Percentiles rank a stretch among this genome's conserved stretches.
These are phyloP conservation scores for Rhizopogon sp. DNA, from an alignment of 768 basidiomycete species.

Conservation along the genomic window DNA sequence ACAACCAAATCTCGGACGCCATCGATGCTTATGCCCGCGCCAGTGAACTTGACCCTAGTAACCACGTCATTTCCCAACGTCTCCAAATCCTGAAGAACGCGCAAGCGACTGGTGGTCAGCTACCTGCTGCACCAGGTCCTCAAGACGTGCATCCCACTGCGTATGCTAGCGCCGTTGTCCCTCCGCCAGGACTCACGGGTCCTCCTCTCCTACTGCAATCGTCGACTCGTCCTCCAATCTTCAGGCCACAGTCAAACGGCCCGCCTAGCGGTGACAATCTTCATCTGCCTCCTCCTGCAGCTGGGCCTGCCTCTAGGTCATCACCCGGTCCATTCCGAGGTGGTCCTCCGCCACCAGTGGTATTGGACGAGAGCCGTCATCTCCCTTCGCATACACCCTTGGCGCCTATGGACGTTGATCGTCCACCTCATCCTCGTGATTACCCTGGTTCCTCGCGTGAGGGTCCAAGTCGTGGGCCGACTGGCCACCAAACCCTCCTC, in stretches of 20 bases:
- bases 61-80: constrained; percentile 77
- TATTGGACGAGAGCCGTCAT: constrained; percentile 73
- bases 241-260: constrained; percentile 66
- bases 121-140: constrained; percentile 87
- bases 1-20: constrained; percentile 97
- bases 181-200: constrained; percentile 63
- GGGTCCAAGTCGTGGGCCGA: constrained; percentile 41
- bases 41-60: constrained; percentile 86
- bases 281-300: constrained; percentile 58
- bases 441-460: constrained; percentile 48
- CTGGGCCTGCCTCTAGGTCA: constrained; percentile 39
- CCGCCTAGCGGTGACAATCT: constrained; percentile 33
- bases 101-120: constrained; percentile 64
- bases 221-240: constrained; percentile 43
- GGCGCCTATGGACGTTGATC: constrained; percentile 74
- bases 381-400: constrained; percentile 61
- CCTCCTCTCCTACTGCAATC: constrained; percentile 60
- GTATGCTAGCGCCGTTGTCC: constrained; percentile 75
- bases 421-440: constrained; percentile 51
- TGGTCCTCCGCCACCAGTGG: constrained; percentile 77
- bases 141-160: constrained; percentile 96
- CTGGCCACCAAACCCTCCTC: constrained; percentile 50
- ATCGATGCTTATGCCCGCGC: constrained; percentile 98
- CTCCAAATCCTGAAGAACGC: constrained; percentile 75
- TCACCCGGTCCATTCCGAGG: constrained; percentile 77